Conservation (phyloP, 2,329 filamentous ascomycete species). For the Penicillium concentricum region DNA sequence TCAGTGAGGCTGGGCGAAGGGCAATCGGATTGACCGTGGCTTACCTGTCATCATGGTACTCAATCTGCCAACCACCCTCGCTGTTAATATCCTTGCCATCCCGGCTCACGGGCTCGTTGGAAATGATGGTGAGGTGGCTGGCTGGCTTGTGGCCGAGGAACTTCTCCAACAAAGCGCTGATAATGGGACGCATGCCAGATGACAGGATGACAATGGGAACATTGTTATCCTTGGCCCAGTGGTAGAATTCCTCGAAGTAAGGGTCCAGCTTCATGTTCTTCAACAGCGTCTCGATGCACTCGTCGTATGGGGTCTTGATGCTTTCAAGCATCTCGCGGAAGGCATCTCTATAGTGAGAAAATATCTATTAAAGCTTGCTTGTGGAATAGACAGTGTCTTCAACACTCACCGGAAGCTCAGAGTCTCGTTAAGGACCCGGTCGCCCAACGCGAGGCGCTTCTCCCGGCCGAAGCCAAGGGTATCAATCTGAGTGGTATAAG, state of each 20-base stretch:
- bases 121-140: constrained; percentile 77
- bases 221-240: constrained; percentile 77
- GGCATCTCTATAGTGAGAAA: constrained; percentile 56
- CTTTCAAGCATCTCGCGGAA: constrained; percentile 93
- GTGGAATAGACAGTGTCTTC: not conserved
- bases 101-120: constrained; percentile 71
- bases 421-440: constrained; percentile 69
- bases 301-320: constrained; percentile 72
- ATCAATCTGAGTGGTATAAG: constrained; percentile 67
- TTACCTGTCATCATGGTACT: constrained; percentile 81
- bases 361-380: constrained; percentile 3
- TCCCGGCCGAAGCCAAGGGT: constrained; percentile 79
- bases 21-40: constrained; percentile 15
- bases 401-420: constrained; percentile 65
- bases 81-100: constrained; percentile 74
- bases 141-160: constrained; percentile 75
- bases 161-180: constrained; percentile 75
- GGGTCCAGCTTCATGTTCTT: constrained; percentile 87
- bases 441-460: constrained; percentile 70
- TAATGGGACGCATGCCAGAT: constrained; percentile 90
- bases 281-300: constrained; percentile 76
- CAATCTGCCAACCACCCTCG: constrained; percentile 81
- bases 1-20: not conserved
- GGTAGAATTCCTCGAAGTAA: constrained; percentile 81
- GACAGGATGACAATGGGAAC: constrained; percentile 90